Base-by-base conservation (phyloP, 768 basidiomycete species). In the Lanmaoa rubissima region DNA sequence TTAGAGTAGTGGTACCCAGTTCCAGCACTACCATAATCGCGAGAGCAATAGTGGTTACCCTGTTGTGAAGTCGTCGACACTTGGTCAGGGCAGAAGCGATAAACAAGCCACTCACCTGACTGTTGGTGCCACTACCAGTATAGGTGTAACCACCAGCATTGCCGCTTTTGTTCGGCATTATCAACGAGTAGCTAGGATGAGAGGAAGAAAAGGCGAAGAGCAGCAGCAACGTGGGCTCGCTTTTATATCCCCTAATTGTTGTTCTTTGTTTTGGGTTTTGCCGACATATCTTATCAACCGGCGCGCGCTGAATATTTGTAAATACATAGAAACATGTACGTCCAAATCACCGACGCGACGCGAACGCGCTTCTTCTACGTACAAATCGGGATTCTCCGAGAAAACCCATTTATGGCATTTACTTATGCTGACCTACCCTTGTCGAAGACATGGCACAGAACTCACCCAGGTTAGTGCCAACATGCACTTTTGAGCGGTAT, bases 1-100 rank as follows among this genome's bases (percentile, higher is more conserved):
- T 86, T 86, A 7, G 82, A 85, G 64, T 87, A 87, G 60, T 86
- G 85, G 55, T 86, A 87, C 1, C 81, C 77, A 44, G 59, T 69
- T 3, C 73, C 71, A 12, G 77, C 74, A 31, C 58, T 64, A 31
- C 75, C 77, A 40, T 77, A 77, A 62, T 80, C 73, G 48, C 84
- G 83, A 63, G 74, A 67, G 68, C 82, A 84, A 62, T 81, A 85
- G 62, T 84, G 82, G 63, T 86, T 87, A 2, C 84, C 85, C 83
- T 85, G 53, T 38, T 14, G 28, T 9, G n/a, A 34, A 19, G 24
- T n/a, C 13, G 11, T 53, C 41, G 17, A 24, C 3, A 12, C 17
- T 11, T 11, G 7, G 14, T 0, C 21, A 8, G 8, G 16, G 5
- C 19, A 9, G n/a, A 48, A 24, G 47, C 21, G 45, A 40, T 53